Evolutionary conservation across 805 yeast species (phyloP), one percentile per base, ranked within the genome.

Genomic region (Lipomyces mesembrius): DNA sequence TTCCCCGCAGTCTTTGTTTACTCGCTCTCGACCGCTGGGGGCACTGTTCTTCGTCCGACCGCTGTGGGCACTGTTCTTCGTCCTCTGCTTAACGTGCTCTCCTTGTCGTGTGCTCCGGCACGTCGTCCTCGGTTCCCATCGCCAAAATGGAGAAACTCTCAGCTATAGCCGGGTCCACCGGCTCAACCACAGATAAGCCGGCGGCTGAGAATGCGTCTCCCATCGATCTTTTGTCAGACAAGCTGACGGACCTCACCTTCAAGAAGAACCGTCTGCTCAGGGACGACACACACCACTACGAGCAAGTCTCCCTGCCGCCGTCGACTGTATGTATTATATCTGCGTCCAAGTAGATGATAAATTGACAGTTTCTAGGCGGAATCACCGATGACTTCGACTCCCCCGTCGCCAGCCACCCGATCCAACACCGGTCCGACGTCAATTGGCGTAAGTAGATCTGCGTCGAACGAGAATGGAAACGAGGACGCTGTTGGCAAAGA

Each of bases 281-380:
- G 34, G 74, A 73, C n/a, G 73, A 68, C 17, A 64, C 76, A 29
- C 75, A 74, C 57, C 71, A 69, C 35, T 76, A 75, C 60, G 79
- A 76, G 68, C 74, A 71, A n/a, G 72, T 72, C 64, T 66, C 75
- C 7, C 66, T 76, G 57, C 79, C 79, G 5, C 62, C 74, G 25
- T 75, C 78, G 11, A 62, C 77, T 32, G 74, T 73, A 25, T 59
- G 63, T 17, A 62, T 67, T 52, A 11, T 54, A 35, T 17, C n/a
- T n/a, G 39, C 22, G 29, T n/a, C 5, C 27, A 2, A 22, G 55
- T 3, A 2, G 57, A n/a, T 51, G 11, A 49, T 17, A 14, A 22
- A 29, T 17, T 32, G 59, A 56, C 37, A 12, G 6, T 20, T 5
- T 14, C 59, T 22, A 56, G 29, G 59, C 49, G 56, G 27, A 56